A percentile compares a stretch with the other conserved stretches of the same genome.
These are phyloP conservation scores for Exophiala alcalophila DNA, from an alignment of 2,329 filamentous ascomycete species.

Conservation along the genomic window DNA sequence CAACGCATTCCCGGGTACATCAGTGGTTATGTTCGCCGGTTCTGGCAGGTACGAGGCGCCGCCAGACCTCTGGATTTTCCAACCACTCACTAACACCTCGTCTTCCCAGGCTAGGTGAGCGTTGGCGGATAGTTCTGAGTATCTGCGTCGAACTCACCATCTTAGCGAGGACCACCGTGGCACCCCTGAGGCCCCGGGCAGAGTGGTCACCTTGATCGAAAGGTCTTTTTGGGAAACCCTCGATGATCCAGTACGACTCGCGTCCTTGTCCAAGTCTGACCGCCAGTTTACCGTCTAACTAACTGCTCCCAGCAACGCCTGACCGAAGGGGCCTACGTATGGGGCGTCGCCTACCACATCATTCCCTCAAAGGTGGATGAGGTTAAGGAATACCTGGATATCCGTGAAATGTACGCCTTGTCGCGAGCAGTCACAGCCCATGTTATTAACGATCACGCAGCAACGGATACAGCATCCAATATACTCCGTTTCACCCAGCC, in stretches of 20 bases:
- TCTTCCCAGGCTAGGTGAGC: constrained; percentile 28
- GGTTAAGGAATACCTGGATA: constrained; percentile 87
- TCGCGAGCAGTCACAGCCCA: neutral
- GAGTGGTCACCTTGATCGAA: constrained; percentile 90
- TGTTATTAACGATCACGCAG: constrained; percentile 14
- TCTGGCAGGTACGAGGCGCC: constrained; percentile 82
- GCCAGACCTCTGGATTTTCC: neutral
- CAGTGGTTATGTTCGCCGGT: constrained; percentile 86
- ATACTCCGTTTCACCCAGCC: constrained; percentile 74
- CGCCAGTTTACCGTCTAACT: constrained; percentile 24
- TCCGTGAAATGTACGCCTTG: constrained; percentile 71
- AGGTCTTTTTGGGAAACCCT: constrained; percentile 77
- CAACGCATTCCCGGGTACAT: constrained; percentile 84
- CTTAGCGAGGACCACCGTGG: constrained; percentile 88
- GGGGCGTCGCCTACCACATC: constrained; percentile 92
- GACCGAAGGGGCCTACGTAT: constrained; percentile 59
- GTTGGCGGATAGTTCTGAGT: constrained; percentile 3
- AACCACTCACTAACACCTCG: constrained; percentile 11
- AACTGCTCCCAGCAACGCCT: constrained; percentile 45
- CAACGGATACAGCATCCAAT: constrained; percentile 93
- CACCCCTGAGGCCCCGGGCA: constrained; percentile 79
- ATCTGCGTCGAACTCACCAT: constrained; percentile 7
- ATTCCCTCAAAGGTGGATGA: constrained; percentile 67
- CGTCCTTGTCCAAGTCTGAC: neutral
- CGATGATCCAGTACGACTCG: constrained; percentile 55